Conservation (phyloP, 495 filamentous ascomycete genomes). For the Talaromyces stipitatus region DNA sequence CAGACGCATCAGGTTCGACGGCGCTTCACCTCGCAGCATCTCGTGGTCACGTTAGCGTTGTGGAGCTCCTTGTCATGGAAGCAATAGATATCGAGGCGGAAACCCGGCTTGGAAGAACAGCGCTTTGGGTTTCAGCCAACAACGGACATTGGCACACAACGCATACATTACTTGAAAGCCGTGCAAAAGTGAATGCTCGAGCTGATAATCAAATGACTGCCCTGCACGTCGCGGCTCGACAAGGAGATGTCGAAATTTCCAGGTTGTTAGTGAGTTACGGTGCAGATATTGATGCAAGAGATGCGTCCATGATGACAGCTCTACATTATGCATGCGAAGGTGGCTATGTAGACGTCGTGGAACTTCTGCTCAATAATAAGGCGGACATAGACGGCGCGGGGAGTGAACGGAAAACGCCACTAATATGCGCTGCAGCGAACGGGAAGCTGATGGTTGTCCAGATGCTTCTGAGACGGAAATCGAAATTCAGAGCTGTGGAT, state of each 20-base stretch:
- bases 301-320: conserved; percentile 33
- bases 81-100: conserved; percentile 22
- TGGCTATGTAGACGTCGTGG: conserved; percentile 23
- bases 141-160: conserved; percentile 18
- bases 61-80: conserved; percentile 28
- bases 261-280: conserved; percentile 23
- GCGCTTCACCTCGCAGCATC: conserved; percentile 39
- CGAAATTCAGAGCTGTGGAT: conserved; percentile 20
- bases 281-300: conserved; percentile 35
- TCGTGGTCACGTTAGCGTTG: conserved; percentile 28
- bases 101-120: conserved; percentile 23
- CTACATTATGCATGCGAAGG: conserved; percentile 34
- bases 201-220: conserved; percentile 29
- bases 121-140: conserved; percentile 7
- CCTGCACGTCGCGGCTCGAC: conserved; percentile 30
- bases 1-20: conserved; percentile 28
- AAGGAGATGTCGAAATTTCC: conserved; percentile 26
- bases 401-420: conserved; percentile 27
- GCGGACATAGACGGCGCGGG: conserved; percentile 28
- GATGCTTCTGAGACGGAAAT: conserved; percentile 29
- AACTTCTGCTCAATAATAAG: conserved; percentile 26
- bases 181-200: conserved; percentile 16
- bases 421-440: conserved; percentile 33
- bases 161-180: conserved; percentile 13
- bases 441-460: conserved; percentile 22